Evolutionary conservation across 2,329 filamentous ascomycete genomes (phyloP).

Genomic region (Xylariaceae sp.): DNA sequence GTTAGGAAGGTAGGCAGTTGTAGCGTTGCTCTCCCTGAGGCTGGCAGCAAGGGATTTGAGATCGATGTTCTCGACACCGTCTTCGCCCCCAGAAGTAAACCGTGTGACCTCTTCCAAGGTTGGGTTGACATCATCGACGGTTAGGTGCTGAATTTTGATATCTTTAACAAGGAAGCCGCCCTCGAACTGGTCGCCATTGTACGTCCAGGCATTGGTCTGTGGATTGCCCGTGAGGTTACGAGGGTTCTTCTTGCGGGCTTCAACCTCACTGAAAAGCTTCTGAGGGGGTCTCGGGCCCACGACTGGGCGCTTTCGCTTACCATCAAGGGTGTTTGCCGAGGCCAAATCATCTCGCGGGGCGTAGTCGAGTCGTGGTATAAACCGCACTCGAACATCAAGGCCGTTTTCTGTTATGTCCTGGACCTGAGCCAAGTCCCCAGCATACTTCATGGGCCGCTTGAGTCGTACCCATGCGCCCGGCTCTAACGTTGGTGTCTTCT

Average conservation of each 20-base stretch:
- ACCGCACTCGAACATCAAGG: conserved; percentile 77
- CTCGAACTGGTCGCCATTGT: conserved; percentile 83
- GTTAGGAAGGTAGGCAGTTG: conserved; percentile 82
- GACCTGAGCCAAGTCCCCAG: conserved; percentile 85
- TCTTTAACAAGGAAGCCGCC: conserved; percentile 93
- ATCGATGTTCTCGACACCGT: conserved; percentile 91
- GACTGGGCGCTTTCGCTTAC: conserved; percentile 74
- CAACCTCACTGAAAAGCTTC: conserved; percentile 85
- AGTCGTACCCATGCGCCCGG: conserved; percentile 91
- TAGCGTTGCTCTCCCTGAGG: conserved; percentile 75
- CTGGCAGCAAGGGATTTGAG: conserved; percentile 86
- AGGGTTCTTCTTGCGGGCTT: conserved; percentile 83
- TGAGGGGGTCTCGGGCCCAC: conserved; percentile 73
- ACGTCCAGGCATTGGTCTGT: conserved; percentile 76
- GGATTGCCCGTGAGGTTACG: conserved; percentile 60
- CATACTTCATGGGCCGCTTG: conserved; percentile 73
- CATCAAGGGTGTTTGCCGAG: conserved; percentile 45
- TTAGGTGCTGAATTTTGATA: conserved; percentile 80
- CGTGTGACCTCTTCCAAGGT: conserved; percentile 93
- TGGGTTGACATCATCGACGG: conserved; percentile 87
- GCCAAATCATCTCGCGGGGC: conserved; percentile 72
- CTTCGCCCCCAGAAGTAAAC: conserved; percentile 82
- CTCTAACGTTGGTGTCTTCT: conserved; percentile 78
- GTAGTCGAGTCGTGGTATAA: conserved; percentile 90
- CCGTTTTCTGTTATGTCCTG: conserved; percentile 91